Base-by-base conservation (phyloP, 331 rosid genomes). In the Quercus phellos region DNA sequence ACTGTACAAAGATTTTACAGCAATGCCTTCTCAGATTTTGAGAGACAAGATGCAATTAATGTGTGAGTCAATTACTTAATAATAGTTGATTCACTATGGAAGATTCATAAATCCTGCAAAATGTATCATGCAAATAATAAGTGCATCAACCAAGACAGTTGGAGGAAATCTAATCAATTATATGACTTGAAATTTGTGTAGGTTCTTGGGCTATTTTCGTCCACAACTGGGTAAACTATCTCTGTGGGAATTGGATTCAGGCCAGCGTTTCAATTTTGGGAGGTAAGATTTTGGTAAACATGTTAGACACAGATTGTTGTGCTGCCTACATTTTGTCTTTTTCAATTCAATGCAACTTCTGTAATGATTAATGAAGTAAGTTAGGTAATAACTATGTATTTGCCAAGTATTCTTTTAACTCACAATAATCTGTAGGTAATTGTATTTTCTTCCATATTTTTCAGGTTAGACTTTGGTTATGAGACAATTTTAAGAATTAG, bases 121-220 rank as follows among this genome's bases (percentile, higher is more conserved):
- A 24, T 34, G 4, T 5, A 63, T 63, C 2, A 34, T 29, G 3
- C 24, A 53, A 63, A 32, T 38, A 55, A 70, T 74, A 26, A 34
- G 59, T 74, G 11, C 69, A 50, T 68, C 66, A 50, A 51, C 56
- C 50, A 61, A 59, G 56, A 72, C 26, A 60, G 46, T 64, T 24
- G 68, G 51, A n/a, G 1, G 8, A 13, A 66, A 66, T 34, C 27
- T 80, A 30, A 17, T 73, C 2, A 26, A 51, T 1, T 81, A 64
- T 77, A 79, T 78, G 59, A 60, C 77, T 55, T 73, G 77, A 73
- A 72, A 54, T 66, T 73, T 81, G 55, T 51, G 64, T 96, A 95
- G 99, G 79, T 91, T 95, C 88, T 83, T 92, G 85, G 99, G 99
- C 22, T 86, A 95, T 88, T 92, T 87, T 86, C 98, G 85, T 80